These are phyloP conservation scores for Lactarius sp. DNA, from an alignment of 768 basidiomycete species.

Conservation along the genomic window DNA sequence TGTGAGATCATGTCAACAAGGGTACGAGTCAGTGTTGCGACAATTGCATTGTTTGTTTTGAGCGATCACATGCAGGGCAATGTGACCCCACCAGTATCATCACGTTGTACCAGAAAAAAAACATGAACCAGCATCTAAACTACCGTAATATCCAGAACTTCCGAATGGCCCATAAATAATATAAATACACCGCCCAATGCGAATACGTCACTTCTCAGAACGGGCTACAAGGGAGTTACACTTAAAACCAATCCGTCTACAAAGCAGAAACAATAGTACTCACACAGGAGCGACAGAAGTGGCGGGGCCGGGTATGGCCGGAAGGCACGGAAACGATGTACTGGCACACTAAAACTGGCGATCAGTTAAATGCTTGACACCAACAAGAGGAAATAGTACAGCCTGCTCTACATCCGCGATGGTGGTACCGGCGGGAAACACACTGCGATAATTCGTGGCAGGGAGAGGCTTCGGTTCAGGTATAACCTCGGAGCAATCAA, in stretches of 20 bases:
- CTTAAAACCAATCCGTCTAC: neutral
- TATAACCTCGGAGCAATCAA: conserved; percentile 45
- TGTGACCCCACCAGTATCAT: neutral
- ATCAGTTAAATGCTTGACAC: neutral
- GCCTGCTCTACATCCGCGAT: conserved; percentile 28
- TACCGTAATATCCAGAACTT: neutral
- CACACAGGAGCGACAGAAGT: conserved; percentile 34
- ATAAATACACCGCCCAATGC: neutral
- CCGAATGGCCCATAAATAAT: neutral
- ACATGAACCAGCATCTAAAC: neutral
- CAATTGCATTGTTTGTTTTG: neutral
- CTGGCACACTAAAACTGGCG: conserved; percentile 30
- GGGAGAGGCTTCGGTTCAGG: conserved; percentile 33
- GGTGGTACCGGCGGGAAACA: conserved; percentile 27
- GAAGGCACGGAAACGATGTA: conserved; percentile 36
- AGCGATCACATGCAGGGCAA: neutral
- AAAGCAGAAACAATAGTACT: conserved; percentile 16
- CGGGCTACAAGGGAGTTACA: neutral
- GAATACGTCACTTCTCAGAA: neutral
- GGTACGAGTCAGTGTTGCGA: neutral
- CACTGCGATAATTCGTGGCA: conserved; percentile 15
- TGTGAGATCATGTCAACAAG: neutral
- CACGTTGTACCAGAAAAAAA: neutral
- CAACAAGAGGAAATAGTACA: neutral
- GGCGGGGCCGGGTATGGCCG: conserved; percentile 33